These are phyloP conservation scores for Hypoxylon fuscum DNA, from an alignment of 495 filamentous ascomycete species.

Conservation along the genomic window DNA sequence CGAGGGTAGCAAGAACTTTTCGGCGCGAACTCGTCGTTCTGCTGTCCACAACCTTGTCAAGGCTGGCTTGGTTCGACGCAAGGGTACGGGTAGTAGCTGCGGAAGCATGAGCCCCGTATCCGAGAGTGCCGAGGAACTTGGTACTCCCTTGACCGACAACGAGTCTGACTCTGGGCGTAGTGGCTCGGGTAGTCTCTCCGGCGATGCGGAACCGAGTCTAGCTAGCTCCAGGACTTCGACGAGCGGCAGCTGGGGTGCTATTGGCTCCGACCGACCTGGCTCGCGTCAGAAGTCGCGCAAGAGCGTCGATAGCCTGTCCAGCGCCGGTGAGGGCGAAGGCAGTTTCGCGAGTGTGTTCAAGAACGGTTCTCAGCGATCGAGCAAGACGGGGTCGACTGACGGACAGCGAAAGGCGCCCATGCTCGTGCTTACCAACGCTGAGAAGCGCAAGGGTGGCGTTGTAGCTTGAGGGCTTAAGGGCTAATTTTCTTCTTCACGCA, in stretches of 20 bases:
- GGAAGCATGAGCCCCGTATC: conserved; percentile 91
- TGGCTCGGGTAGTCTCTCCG: conserved; percentile 80
- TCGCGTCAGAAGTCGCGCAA: conserved; percentile 68
- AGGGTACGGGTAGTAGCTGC: conserved; percentile 66
- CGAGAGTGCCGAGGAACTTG: conserved; percentile 77
- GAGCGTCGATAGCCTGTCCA: conserved; percentile 69
- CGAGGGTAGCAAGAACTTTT: conserved; percentile 98
- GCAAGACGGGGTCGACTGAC: conserved; percentile 57
- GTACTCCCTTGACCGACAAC: conserved; percentile 73
- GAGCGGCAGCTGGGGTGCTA: conserved; percentile 74
- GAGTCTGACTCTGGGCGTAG: conserved; percentile 83
- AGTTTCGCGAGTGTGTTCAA: conserved; percentile 69
- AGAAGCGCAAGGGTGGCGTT: conserved; percentile 86
- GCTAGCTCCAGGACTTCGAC: conserved; percentile 82
- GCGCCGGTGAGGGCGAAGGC: conserved; percentile 59
- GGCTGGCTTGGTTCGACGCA: conserved; percentile 86
- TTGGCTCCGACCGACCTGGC: conserved; percentile 78
- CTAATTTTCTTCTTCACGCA: conserved; percentile 39
- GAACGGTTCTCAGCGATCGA: conserved; percentile 57
- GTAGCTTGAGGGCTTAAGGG: conserved; percentile 32
- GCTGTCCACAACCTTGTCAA: conserved; percentile 91
- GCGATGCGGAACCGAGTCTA: conserved; percentile 73
- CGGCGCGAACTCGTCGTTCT: conserved; percentile 88
- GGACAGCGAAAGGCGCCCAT: conserved; percentile 83
- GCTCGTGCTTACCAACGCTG: conserved; percentile 86